phyloP scores from a whole-genome alignment of 2,329 filamentous ascomycete genomes.

The Talaromyces sp. region DNA sequence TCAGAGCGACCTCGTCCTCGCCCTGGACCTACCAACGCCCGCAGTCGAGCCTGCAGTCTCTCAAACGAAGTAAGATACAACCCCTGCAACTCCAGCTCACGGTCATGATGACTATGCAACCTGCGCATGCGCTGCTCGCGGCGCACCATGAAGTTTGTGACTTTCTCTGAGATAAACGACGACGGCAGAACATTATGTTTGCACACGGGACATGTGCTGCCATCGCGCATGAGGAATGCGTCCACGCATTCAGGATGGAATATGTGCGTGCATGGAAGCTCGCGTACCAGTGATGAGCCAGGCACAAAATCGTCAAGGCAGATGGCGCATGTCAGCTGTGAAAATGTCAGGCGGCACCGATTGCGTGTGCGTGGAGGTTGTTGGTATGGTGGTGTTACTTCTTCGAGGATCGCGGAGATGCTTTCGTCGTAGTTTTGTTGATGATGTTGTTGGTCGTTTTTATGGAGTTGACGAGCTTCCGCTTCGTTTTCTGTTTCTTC shows the following conservation, averaged over 20 bases:
- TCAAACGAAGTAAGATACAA: neutral
- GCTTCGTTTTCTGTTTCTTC: neutral
- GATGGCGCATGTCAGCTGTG: conserved; percentile 82
- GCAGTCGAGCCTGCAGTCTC: neutral
- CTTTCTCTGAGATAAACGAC: conserved; percentile 57
- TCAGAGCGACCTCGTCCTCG: neutral
- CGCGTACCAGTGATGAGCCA: conserved; percentile 66
- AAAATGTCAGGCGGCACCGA: conserved; percentile 38
- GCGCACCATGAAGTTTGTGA: conserved; percentile 83
- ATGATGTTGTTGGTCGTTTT: neutral
- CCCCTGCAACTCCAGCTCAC: neutral
- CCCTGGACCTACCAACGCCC: neutral
- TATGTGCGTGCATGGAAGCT: conserved; percentile 85
- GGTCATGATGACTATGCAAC: neutral
- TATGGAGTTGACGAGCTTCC: neutral
- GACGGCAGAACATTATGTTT: conserved; percentile 73
- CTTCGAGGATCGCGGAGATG: conserved; percentile 7
- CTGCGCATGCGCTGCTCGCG: conserved; percentile 65
- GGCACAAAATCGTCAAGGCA: conserved; percentile 76
- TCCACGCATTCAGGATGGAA: conserved; percentile 93
- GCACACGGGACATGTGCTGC: conserved; percentile 85
- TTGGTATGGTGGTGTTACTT: conserved; percentile 1
- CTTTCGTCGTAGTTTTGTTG: conserved; percentile 3
- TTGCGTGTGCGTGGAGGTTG: conserved; percentile 9
- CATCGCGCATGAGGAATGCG: conserved; percentile 68